Percentiles rank a stretch among this genome's conserved stretches.
These are phyloP conservation scores for Clarkia xantiana DNA, from an alignment of 345 rosid species.

Conservation along the genomic window DNA sequence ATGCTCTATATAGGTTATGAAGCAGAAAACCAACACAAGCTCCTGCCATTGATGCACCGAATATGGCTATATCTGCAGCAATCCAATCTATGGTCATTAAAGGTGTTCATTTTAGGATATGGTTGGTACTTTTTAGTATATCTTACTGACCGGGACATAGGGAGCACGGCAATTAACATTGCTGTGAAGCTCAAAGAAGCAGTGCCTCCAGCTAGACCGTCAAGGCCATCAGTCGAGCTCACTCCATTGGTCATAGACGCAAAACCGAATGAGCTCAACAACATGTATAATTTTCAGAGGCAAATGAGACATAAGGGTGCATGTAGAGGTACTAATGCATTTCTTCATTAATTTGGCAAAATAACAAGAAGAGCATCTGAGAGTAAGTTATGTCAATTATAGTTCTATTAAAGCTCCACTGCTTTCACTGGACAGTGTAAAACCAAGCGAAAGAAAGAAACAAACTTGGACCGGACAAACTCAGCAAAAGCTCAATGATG, in stretches of 20 bases:
- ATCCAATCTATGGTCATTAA: background rate
- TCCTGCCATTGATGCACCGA: constrained; percentile 94
- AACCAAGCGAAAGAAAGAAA: too few relatives aligned
- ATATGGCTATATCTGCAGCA: too few relatives aligned
- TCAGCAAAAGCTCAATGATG: constrained; percentile 40
- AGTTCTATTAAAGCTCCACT: too few relatives aligned
- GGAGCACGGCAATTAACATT: constrained; percentile 82
- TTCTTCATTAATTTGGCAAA: constrained; percentile 34
- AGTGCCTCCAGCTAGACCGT: constrained; percentile 80
- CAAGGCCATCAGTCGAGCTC: constrained; percentile 64
- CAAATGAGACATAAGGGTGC: constrained; percentile 66
- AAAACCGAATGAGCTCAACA: constrained; percentile 65
- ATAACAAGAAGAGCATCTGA: too few relatives aligned
- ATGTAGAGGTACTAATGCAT: constrained; percentile 70
- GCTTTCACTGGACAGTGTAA: too few relatives aligned
- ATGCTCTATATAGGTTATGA: constrained; percentile 74
- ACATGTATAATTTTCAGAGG: constrained; percentile 53
- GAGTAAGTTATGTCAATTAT: too few relatives aligned
- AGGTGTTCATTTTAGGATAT: background rate
- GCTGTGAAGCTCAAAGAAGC: constrained; percentile 74
- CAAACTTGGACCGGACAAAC: too few relatives aligned
- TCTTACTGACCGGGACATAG: constrained; percentile 66
- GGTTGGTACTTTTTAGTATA: background rate
- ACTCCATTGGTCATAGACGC: constrained; percentile 78
- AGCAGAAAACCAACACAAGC: constrained; percentile 83